Base-by-base conservation (phyloP, 2,329 filamentous ascomycete species). In the Sarocladium strictum region DNA sequence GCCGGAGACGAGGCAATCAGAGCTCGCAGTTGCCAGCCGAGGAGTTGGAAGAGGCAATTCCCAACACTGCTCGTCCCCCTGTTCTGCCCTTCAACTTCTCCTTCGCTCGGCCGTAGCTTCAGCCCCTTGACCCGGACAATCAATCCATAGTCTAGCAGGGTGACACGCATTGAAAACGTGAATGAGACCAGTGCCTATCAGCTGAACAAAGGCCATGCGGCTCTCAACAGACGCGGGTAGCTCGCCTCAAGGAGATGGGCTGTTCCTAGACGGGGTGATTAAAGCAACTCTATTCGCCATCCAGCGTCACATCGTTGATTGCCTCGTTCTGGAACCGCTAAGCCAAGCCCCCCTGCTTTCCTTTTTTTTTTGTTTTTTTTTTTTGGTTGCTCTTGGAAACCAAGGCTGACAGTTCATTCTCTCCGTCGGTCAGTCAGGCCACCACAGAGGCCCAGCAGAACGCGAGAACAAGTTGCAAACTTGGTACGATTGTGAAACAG, bases 111-210 rank as follows among this genome's bases (percentile, higher is more conserved):
- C 47, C 10, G n/a, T 29, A 32, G 47, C 47, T 15, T 11, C 27
- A 29, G 47, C 17, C 43, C 9, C 47, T 51, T 33, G 23, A 35
- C 5, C 27, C 47, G 27, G 11, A 35, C 47, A 51, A 51, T 51
- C 47, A 32, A 23, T 51, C 47, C 27, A 35, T 32, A 7, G n/a
- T n/a, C n/a, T n/a, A n/a, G 11, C 26, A 35, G 35, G 47, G 47
- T 51, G 47, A 51, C 47, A 51, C 47, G 47, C 47, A 51, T 51
- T 51, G 29, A 51, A 51, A 51, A 51, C 47, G 24, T 23, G 27
- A 51, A 23, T 35, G 43, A 49, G 23, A 49, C 27, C n/a, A 51
- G 15, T 35, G 11, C 12, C 5, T n/a, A 45, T 6, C n/a, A 15
- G 9, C 35, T 38, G 9, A 19, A n/a, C 17, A n/a, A n/a, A 19